Evolutionary conservation across 2,329 filamentous ascomycete species (phyloP).

Genomic region (Penicillium sclerotigenum): DNA sequence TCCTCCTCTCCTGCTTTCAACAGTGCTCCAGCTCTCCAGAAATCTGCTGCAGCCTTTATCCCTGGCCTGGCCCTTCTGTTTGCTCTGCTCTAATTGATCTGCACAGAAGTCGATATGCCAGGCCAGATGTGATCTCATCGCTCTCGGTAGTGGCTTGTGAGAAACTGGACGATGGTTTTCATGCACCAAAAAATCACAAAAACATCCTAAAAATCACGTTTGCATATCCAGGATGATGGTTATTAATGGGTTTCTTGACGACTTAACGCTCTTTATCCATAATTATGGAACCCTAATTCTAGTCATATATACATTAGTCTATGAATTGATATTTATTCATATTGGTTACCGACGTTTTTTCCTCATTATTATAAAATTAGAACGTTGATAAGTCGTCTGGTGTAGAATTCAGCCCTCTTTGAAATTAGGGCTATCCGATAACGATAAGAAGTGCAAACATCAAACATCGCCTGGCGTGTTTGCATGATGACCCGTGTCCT

Average conservation of each 20-base stretch:
- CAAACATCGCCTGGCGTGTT: neutral
- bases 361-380: neutral
- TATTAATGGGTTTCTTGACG: slow-evolving; percentile 11
- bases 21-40: slow-evolving; percentile 18
- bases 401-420: neutral
- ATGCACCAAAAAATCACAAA: neutral
- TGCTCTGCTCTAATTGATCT: slow-evolving; percentile 16
- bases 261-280: slow-evolving; percentile 21
- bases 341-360: no score
- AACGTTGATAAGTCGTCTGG: neutral
- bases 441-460: slow-evolving; percentile 23
- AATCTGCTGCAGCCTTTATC: slow-evolving; percentile 14
- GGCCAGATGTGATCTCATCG: neutral
- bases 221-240: slow-evolving; percentile 6
- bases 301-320: slow-evolving; percentile 14
- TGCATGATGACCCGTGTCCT: slow-evolving; percentile 27
- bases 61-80: slow-evolving; percentile 17
- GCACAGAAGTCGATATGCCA: neutral
- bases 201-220: slow-evolving; percentile 11
- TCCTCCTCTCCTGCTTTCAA: slow-evolving; percentile 16
- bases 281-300: slow-evolving; percentile 14
- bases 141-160: neutral
- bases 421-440: slow-evolving; percentile 8
- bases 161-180: neutral
- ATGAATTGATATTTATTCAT: slow-evolving; percentile 10